Conservation (phyloP, 1,139 yeast genomes). For the Scheffersomyces parashehatae region DNA sequence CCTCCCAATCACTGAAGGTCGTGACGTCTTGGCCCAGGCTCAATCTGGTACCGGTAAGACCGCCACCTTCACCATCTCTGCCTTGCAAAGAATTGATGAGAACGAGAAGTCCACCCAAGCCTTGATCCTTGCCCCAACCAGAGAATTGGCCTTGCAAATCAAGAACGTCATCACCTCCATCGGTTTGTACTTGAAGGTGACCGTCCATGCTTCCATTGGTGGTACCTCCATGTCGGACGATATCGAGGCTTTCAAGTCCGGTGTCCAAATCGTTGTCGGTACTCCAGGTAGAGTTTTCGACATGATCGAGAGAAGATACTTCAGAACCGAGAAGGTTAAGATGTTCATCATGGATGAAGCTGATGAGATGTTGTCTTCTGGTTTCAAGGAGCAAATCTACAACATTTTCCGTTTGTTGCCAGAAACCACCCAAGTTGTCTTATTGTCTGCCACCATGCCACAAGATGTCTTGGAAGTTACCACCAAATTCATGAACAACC, state of each 20-base stretch:
- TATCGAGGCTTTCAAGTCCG: slow-evolving; percentile 86
- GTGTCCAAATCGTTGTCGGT: slow-evolving; percentile 97
- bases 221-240: slow-evolving; percentile 94
- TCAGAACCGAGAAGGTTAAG: slow-evolving; percentile 86
- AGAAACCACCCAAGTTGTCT: slow-evolving; percentile 92
- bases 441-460: slow-evolving; percentile 98
- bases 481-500: slow-evolving; percentile 95
- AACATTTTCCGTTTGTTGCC: slow-evolving; percentile 94
- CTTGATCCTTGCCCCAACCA: slow-evolving; percentile 95
- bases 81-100: slow-evolving; percentile 89
- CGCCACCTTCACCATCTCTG: slow-evolving; percentile 97
- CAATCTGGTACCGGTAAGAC: slow-evolving; percentile 99
- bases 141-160: slow-evolving; percentile 97
- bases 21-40: slow-evolving; percentile 98
- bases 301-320: slow-evolving; percentile 93
- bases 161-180: slow-evolving; percentile 93
- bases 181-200: slow-evolving; percentile 90
- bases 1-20: slow-evolving; percentile 92
- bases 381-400: slow-evolving; percentile 97
- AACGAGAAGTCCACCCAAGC: slow-evolving; percentile 83
- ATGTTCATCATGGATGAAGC: slow-evolving; percentile 99
- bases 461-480: slow-evolving; percentile 96
- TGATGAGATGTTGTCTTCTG: slow-evolving; percentile 96
- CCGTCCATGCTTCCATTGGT: slow-evolving; percentile 98
- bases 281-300: slow-evolving; percentile 99